These are phyloP conservation scores for Thielaviopsis cerberus DNA, from an alignment of 2,329 filamentous ascomycete species.

Conservation along the genomic window DNA sequence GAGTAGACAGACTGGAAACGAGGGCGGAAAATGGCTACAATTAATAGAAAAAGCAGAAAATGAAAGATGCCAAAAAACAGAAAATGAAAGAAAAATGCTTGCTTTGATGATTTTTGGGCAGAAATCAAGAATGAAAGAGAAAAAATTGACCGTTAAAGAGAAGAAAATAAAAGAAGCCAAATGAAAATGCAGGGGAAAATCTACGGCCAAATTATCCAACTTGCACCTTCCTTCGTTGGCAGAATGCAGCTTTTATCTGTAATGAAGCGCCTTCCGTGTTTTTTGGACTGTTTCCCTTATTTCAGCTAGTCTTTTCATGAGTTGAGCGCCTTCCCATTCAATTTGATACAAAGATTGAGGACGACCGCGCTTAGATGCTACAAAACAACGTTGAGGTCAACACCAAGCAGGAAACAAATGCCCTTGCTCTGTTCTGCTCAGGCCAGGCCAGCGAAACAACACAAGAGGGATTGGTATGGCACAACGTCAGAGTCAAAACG, in stretches of 20 bases:
- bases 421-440: too few species aligned
- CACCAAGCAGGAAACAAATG: neutral
- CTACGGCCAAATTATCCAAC: neutral
- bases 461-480: neutral
- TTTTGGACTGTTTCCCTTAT: neutral
- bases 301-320: neutral
- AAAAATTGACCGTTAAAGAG: constrained; percentile 5
- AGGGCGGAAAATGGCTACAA: neutral
- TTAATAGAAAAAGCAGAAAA: neutral
- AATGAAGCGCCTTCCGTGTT: neutral
- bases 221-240: neutral
- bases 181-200: constrained; percentile 6
- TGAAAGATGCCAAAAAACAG: constrained; percentile 1
- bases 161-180: neutral
- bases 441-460: neutral
- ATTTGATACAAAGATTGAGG: neutral
- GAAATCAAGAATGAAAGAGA: constrained; percentile 5
- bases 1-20: neutral
- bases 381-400: too few species aligned
- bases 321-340: neutral
- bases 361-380: neutral
- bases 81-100: constrained; percentile 16
- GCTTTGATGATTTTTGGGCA: constrained; percentile 17
- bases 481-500: neutral
- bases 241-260: neutral